Evolutionary conservation across 352 stramenopile genomes (phyloP).

Genomic region (Elongisporangium prolatum): DNA sequence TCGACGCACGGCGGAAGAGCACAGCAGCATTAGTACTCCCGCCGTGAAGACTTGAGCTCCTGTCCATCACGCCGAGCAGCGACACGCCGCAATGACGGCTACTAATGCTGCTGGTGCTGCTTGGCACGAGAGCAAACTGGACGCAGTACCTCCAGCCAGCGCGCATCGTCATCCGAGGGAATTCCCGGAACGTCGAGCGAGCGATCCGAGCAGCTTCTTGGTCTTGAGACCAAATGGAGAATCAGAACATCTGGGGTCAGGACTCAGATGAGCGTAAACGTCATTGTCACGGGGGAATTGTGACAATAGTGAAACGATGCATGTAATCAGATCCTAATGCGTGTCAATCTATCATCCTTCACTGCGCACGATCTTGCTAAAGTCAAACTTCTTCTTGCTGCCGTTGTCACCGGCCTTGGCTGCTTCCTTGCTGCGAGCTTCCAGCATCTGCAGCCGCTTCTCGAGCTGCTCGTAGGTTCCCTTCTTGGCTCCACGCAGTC

Average conservation of each 20-base stretch:
- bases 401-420: slow-evolving; percentile 7
- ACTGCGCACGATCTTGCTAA: neutral
- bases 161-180: slow-evolving; percentile 39
- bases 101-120: slow-evolving; percentile 5
- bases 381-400: slow-evolving; percentile 5
- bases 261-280: neutral
- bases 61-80: slow-evolving; percentile 1
- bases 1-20: slow-evolving; percentile 32
- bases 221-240: neutral
- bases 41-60: neutral
- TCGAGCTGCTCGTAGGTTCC: slow-evolving; percentile 79
- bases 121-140: slow-evolving; percentile 2
- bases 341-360: neutral
- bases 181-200: neutral
- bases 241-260: neutral
- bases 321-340: no score
- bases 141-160: slow-evolving; percentile 51
- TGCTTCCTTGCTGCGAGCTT: slow-evolving; percentile 43
- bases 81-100: neutral
- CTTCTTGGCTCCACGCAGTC: slow-evolving; percentile 68
- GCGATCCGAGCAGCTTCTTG: neutral
- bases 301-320: neutral
- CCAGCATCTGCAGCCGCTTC: slow-evolving; percentile 58
- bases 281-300: neutral
- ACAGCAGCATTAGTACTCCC: slow-evolving; percentile 23